Evolutionary conservation across 805 yeast genomes (phyloP).

Genomic region (Yamadazyma scolyti): DNA sequence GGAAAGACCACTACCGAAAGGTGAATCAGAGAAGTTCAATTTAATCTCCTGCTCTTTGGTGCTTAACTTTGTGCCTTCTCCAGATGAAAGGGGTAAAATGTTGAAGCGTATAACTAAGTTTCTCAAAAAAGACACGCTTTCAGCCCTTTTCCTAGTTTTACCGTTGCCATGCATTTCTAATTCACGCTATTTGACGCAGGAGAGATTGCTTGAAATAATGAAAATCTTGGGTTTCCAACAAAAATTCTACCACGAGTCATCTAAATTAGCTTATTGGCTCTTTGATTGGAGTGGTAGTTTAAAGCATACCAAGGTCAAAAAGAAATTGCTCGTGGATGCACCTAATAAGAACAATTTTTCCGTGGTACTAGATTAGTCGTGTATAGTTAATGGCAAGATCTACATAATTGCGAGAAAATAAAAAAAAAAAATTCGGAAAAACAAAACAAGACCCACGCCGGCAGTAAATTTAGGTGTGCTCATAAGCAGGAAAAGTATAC

Average conservation of each 20-base stretch:
- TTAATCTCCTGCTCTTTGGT: constrained; percentile 83
- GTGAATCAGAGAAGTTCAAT: constrained; percentile 48
- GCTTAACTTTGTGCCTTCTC: constrained; percentile 79
- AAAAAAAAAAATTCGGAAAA: no score
- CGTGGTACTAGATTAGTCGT: constrained; percentile 19
- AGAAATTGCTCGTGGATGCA: constrained; percentile 55
- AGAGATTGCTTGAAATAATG: constrained; percentile 45
- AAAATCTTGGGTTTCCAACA: constrained; percentile 54
- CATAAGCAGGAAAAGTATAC: no score
- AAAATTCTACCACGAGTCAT: constrained; percentile 51
- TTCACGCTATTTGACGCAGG: constrained; percentile 69
- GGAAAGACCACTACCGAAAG: constrained; percentile 60
- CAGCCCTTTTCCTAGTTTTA: constrained; percentile 68
- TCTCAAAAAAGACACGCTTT: constrained; percentile 29
- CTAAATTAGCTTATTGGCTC: constrained; percentile 72
- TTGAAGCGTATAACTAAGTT: constrained; percentile 55
- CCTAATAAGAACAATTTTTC: constrained; percentile 67
- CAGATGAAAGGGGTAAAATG: constrained; percentile 75
- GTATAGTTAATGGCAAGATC: no score
- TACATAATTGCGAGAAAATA: no score
- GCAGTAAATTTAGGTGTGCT: no score
- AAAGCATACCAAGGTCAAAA: constrained; percentile 21
- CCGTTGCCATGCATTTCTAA: constrained; percentile 85
- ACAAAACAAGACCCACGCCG: no score
- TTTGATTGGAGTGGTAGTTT: constrained; percentile 44